phyloP scores from a whole-genome alignment of 2,329 filamentous ascomycete genomes.

The Blumeria hordei region DNA sequence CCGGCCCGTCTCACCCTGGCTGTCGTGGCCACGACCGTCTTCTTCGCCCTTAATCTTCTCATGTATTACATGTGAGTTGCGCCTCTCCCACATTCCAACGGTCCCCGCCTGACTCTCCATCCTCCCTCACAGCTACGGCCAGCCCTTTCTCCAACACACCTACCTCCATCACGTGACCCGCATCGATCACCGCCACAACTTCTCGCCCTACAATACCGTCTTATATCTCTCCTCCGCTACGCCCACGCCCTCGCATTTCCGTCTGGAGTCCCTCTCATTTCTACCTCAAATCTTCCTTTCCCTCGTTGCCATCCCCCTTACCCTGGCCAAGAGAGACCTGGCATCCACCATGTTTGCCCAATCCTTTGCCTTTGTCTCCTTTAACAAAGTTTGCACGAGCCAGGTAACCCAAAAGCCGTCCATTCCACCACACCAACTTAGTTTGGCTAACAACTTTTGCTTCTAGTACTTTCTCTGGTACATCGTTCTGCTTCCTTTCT shows the following conservation, averaged over 20 bases:
- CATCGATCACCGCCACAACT: slow-evolving; percentile 94
- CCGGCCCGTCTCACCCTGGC: slow-evolving; percentile 31
- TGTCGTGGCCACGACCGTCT: slow-evolving; percentile 44
- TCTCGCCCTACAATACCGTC: slow-evolving; percentile 83
- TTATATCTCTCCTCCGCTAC: slow-evolving; percentile 63
- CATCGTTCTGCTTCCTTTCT: slow-evolving; percentile 75
- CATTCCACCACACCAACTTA: background rate
- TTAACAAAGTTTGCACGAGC: slow-evolving; percentile 97
- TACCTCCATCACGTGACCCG: slow-evolving; percentile 82
- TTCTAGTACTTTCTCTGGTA: slow-evolving; percentile 93
- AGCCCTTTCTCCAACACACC: slow-evolving; percentile 66
- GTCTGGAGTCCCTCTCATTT: slow-evolving; percentile 64
- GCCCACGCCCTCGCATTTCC: slow-evolving; percentile 15
- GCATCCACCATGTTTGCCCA: slow-evolving; percentile 74
- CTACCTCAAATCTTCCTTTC: slow-evolving; percentile 67
- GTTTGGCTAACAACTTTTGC: background rate
- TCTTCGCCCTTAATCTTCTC: slow-evolving; percentile 43
- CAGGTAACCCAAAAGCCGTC: slow-evolving; percentile 33
- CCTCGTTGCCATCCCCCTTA: slow-evolving; percentile 48
- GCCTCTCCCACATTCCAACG: background rate
- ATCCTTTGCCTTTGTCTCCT: slow-evolving; percentile 89
- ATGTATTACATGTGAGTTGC: slow-evolving; percentile 52
- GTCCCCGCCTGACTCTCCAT: background rate
- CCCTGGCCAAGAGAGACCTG: slow-evolving; percentile 58
- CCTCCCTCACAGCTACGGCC: slow-evolving; percentile 35